These are phyloP conservation scores for Cicer judaicum DNA, from an alignment of 306 rosid genomes.

Conservation along the genomic window DNA sequence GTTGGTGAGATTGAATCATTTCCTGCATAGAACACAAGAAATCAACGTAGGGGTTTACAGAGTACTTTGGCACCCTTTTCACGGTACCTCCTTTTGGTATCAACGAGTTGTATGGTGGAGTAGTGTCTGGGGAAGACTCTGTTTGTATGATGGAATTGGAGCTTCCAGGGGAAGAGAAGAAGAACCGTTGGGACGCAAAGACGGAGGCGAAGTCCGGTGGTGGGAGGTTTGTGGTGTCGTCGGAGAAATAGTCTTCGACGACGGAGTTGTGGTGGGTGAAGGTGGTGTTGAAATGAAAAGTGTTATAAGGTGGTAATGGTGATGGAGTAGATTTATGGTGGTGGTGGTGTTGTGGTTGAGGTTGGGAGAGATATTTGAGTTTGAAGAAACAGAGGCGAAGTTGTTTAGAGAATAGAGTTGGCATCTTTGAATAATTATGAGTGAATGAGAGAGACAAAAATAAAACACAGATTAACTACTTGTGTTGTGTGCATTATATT, in stretches of 20 bases:
- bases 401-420: slow-evolving; percentile 58
- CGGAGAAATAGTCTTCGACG: slow-evolving; percentile 50
- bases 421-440: slow-evolving; percentile 40
- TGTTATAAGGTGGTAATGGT: slow-evolving; percentile 32
- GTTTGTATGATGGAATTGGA: slow-evolving; percentile 82
- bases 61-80: slow-evolving; percentile 62
- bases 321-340: neutral
- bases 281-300: slow-evolving; percentile 42
- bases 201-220: slow-evolving; percentile 73
- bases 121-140: slow-evolving; percentile 53
- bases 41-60: slow-evolving; percentile 71
- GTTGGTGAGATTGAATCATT: slow-evolving; percentile 69
- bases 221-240: slow-evolving; percentile 47
- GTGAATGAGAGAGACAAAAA: slow-evolving; percentile 4
- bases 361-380: slow-evolving; percentile 59
- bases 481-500: neutral
- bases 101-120: slow-evolving; percentile 22
- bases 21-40: slow-evolving; percentile 85
- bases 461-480: neutral
- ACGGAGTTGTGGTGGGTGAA: slow-evolving; percentile 39
- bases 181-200: slow-evolving; percentile 79
- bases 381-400: slow-evolving; percentile 76
- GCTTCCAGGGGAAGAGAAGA: slow-evolving; percentile 89
- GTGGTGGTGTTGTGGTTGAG: slow-evolving; percentile 25
- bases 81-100: slow-evolving; percentile 49